A percentile compares a stretch with the other conserved stretches of the same genome.
Conservation (phyloP, 2,329 filamentous ascomycete species). For the Fusarium bulbicola region DNA sequence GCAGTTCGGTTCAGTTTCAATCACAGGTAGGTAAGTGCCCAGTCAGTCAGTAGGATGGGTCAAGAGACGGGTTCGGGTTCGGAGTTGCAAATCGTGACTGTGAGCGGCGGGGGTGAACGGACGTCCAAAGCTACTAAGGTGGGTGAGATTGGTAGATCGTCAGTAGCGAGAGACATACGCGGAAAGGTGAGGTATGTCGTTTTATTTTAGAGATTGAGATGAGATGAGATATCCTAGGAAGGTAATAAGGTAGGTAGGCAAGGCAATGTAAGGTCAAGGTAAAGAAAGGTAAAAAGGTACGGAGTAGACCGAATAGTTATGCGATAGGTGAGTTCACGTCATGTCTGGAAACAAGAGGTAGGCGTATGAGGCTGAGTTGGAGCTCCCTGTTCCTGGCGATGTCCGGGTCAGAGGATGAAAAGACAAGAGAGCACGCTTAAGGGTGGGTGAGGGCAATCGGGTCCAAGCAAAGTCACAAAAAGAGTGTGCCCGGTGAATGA, state of each 20-base stretch:
- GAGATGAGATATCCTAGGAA: neutral
- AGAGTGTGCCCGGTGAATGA: neutral
- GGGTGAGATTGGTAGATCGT: conserved; percentile 7
- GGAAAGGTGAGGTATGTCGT: neutral
- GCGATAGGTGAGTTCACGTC: conserved; percentile 44
- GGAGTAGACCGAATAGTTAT: conserved; percentile 13
- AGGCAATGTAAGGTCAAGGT: neutral
- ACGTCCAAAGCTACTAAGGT: conserved; percentile 15
- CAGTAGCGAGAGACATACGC: neutral
- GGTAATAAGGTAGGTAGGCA: neutral
- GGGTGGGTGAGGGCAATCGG: neutral
- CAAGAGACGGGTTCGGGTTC: conserved; percentile 3
- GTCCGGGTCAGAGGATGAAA: neutral
- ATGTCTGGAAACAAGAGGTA: conserved; percentile 36
- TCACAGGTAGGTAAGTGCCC: neutral
- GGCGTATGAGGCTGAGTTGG: conserved; percentile 23
- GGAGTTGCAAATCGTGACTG: conserved; percentile 20
- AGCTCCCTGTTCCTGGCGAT: conserved; percentile 28
- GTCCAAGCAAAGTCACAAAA: neutral
- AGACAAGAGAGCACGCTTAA: neutral
- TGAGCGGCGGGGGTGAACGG: conserved; percentile 25
- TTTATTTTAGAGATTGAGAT: neutral
- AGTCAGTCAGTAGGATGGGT: neutral
- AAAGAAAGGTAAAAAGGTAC: conserved; percentile 2
- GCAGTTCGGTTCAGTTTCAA: neutral